Evolutionary conservation across 1,284 basidiomycete genomes (phyloP).

Genomic region (Moesziomyces sp.): DNA sequence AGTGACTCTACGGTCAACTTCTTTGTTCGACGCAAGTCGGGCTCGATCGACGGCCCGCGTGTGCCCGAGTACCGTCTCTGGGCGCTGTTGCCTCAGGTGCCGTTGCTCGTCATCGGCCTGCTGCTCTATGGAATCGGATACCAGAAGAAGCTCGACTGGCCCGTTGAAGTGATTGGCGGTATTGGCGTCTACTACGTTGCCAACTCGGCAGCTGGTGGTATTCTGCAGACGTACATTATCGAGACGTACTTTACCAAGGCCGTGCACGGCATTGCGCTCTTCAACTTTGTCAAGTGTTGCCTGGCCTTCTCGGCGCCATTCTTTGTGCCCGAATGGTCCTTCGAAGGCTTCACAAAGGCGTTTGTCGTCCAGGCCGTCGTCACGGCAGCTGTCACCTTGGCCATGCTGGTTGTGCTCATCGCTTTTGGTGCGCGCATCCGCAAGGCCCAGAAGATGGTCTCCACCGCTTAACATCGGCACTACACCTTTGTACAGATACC

Average conservation of each 20-base stretch:
- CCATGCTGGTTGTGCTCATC: slow-evolving; percentile 51
- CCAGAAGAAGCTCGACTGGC: slow-evolving; percentile 63
- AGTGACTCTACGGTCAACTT: slow-evolving; percentile 62
- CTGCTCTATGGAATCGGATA: slow-evolving; percentile 65
- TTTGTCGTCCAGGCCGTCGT: slow-evolving; percentile 65
- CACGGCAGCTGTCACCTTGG: slow-evolving; percentile 51
- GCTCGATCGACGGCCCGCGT: slow-evolving; percentile 29
- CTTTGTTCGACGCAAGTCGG: slow-evolving; percentile 52
- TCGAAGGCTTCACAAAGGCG: slow-evolving; percentile 49
- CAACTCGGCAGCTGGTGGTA: slow-evolving; percentile 33
- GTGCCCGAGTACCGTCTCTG: slow-evolving; percentile 68
- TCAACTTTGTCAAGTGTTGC: slow-evolving; percentile 68
- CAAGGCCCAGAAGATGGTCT: slow-evolving; percentile 44
- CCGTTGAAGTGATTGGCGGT: slow-evolving; percentile 66
- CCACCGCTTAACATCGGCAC: slow-evolving; percentile 10
- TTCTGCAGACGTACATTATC: slow-evolving; percentile 64
- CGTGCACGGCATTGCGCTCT: slow-evolving; percentile 67
- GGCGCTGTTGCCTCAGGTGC: slow-evolving; percentile 60
- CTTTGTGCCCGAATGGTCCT: slow-evolving; percentile 66
- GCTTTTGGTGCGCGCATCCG: slow-evolving; percentile 39
- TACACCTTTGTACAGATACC: slow-evolving; percentile 1
- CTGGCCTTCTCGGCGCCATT: slow-evolving; percentile 68
- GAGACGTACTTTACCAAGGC: slow-evolving; percentile 64
- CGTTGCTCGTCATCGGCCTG: slow-evolving; percentile 62
- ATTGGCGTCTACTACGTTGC: slow-evolving; percentile 64